These are phyloP conservation scores for Diaporthe citri DNA, from an alignment of 2,329 filamentous ascomycete genomes.

Conservation along the genomic window DNA sequence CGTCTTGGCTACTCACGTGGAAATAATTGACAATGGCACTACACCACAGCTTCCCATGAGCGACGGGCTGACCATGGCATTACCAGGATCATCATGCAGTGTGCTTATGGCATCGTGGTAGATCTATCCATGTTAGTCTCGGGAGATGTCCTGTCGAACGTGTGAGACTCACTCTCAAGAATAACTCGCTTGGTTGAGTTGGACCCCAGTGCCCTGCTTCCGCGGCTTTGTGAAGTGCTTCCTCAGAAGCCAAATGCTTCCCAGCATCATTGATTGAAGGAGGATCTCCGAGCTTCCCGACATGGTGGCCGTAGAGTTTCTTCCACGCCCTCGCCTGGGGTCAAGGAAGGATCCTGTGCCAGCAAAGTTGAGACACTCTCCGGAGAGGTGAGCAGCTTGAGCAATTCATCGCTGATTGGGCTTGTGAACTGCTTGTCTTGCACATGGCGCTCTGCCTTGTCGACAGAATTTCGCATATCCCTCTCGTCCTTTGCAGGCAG, in stretches of 20 bases:
- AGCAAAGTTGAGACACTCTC: slow-evolving; percentile 71
- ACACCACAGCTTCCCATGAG: slow-evolving; percentile 69
- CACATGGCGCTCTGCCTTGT: slow-evolving; percentile 26
- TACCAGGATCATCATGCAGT: slow-evolving; percentile 63
- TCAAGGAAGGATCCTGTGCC: slow-evolving; percentile 63
- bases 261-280: slow-evolving; percentile 41
- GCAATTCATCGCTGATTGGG: slow-evolving; percentile 59
- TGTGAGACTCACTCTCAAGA: slow-evolving; percentile 64
- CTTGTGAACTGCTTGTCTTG: slow-evolving; percentile 31
- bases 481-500: slow-evolving; percentile 6
- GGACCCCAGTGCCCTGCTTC: slow-evolving; percentile 77
- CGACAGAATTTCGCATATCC: neutral
- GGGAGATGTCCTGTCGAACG: neutral
- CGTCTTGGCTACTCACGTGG: slow-evolving; percentile 55
- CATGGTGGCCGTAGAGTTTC: slow-evolving; percentile 61
- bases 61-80: slow-evolving; percentile 65
- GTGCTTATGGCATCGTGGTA: slow-evolving; percentile 74
- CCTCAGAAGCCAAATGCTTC: slow-evolving; percentile 44
- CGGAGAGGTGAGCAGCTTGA: slow-evolving; percentile 63
- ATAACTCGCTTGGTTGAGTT: slow-evolving; percentile 74
- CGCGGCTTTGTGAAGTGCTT: slow-evolving; percentile 65
- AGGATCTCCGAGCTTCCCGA: slow-evolving; percentile 39
- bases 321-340: slow-evolving; percentile 68
- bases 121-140: slow-evolving; percentile 55
- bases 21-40: slow-evolving; percentile 77